Evolutionary conservation across 2,329 filamentous ascomycete species (phyloP).

Genomic region (Clonostachys solani): DNA sequence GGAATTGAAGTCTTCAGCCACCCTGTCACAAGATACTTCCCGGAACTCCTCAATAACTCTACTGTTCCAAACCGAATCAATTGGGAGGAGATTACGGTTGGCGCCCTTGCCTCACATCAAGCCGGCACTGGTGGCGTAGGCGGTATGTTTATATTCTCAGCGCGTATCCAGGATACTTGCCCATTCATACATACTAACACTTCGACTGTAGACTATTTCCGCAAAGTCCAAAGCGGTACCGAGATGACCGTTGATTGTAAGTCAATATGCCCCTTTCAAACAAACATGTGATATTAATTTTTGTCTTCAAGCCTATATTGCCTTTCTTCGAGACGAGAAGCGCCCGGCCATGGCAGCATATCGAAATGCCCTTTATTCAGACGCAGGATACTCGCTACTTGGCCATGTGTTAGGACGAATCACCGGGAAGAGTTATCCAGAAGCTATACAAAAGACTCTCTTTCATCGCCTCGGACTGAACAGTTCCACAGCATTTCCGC

Average conservation of each 20-base stretch:
- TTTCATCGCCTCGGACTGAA: conserved; percentile 4
- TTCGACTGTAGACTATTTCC: no score
- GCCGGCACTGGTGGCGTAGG: conserved; percentile 5
- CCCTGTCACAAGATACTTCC: conserved; percentile 16
- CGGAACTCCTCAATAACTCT: conserved; percentile 10
- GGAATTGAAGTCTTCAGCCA: conserved; percentile 12
- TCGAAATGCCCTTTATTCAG: conserved; percentile 9
- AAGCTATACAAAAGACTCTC: not conserved
- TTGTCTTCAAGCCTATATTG: no score
- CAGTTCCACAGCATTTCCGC: conserved; percentile 1
- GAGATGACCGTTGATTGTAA: no score
- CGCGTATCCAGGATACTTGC: no score
- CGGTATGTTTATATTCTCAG: no score
- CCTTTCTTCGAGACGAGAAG: not conserved
- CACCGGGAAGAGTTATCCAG: not conserved
- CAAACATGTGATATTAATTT: no score
- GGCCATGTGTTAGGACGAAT: conserved; percentile 7
- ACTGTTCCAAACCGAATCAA: conserved; percentile 3
- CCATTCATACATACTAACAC: no score
- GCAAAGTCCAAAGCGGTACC: no score
- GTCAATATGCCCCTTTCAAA: no score
- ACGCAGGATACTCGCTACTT: conserved; percentile 10
- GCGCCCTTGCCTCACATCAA: conserved; percentile 11
- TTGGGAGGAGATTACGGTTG: conserved; percentile 13
- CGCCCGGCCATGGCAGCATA: not conserved